Conservation (phyloP, 441 rosid species). For the Arabidopsis lyrata region DNA sequence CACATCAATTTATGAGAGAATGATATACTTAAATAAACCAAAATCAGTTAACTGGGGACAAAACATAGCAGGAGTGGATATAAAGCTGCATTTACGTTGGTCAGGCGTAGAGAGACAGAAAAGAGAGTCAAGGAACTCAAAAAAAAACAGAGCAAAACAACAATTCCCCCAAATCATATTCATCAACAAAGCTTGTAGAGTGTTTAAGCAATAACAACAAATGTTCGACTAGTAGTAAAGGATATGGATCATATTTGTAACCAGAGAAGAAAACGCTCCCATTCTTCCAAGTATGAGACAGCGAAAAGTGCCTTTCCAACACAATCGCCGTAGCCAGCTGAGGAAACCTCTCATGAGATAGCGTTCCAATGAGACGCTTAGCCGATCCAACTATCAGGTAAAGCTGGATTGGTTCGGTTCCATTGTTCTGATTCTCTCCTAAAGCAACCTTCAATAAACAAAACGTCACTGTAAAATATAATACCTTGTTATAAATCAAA, state of each 20-base stretch:
- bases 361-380: conserved; percentile 72
- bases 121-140: conserved; percentile 54
- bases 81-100: conserved; percentile 40
- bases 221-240: conserved; percentile 37
- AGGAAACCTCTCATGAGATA: conserved; percentile 69
- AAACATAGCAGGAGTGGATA: background rate
- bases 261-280: conserved; percentile 82
- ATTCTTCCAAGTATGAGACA: conserved; percentile 76
- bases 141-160: conserved; percentile 13
- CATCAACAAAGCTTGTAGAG: conserved; percentile 16
- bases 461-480: background rate
- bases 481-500: background rate
- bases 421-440: conserved; percentile 64
- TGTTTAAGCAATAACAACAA: background rate
- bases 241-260: conserved; percentile 64
- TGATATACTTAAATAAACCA: background rate
- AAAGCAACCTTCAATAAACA: conserved; percentile 58
- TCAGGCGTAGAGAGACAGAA: conserved; percentile 30
- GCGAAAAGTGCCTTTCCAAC: conserved; percentile 62
- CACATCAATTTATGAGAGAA: background rate
- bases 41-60: conserved; percentile 6
- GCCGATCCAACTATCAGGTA: conserved; percentile 52
- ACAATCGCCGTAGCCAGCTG: conserved; percentile 70
- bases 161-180: background rate
- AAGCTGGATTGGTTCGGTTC: conserved; percentile 49